These are phyloP conservation scores for Kwoniella shandongensis DNA, from an alignment of 768 basidiomycete genomes.

Conservation along the genomic window DNA sequence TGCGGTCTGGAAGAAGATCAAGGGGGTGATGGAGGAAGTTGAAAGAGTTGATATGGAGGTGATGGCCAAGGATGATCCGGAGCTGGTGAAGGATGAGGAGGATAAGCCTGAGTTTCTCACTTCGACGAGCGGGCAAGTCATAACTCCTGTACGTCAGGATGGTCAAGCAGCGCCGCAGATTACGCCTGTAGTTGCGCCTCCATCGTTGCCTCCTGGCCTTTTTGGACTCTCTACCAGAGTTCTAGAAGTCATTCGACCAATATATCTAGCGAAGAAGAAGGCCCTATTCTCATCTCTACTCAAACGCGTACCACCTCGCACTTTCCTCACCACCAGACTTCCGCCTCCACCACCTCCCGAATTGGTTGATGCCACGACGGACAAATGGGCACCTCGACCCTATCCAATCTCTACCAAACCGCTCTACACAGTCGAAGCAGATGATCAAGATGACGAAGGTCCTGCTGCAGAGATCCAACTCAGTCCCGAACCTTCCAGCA, in stretches of 20 bases:
- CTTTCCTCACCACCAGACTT: conserved; percentile 32
- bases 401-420: conserved; percentile 41
- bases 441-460: conserved; percentile 25
- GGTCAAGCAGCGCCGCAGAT: background rate
- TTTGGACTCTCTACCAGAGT: background rate
- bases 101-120: background rate
- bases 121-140: background rate
- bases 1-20: conserved; percentile 34
- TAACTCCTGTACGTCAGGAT: background rate
- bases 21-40: conserved; percentile 19
- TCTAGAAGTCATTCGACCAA: conserved; percentile 3
- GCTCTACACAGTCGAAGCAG: conserved; percentile 20
- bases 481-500: conserved; percentile 15
- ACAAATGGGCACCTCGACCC: conserved; percentile 40
- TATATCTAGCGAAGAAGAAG: conserved; percentile 8
- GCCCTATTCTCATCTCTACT: conserved; percentile 24
- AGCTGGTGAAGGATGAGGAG: conserved; percentile 12
- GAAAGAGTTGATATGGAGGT: conserved; percentile 20
- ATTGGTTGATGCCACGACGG: conserved; percentile 34
- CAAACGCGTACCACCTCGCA: conserved; percentile 21
- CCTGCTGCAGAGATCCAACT: conserved; percentile 3
- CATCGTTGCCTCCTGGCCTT: too few relatives aligned
- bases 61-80: conserved; percentile 28
- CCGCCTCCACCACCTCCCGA: conserved; percentile 16
- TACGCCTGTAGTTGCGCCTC: too few relatives aligned